These are phyloP conservation scores for Gentiana dahurica DNA, from an alignment of 257 asterid genomes.

Conservation along the genomic window DNA sequence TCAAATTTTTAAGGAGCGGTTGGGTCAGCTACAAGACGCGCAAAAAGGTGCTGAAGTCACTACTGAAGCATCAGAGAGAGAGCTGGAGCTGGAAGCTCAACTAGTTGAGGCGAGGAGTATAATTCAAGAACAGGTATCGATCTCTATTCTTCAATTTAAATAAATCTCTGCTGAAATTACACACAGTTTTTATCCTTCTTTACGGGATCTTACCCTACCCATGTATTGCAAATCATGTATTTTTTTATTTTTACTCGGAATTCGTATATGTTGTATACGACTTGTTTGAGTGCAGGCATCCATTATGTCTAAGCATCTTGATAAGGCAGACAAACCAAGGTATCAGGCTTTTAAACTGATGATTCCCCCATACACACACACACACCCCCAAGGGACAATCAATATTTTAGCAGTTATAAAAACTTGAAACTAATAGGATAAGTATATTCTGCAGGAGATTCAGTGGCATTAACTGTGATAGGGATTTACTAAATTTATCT, in stretches of 20 bases:
- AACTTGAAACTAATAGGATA: neutral
- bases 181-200: neutral
- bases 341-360: constrained; percentile 13
- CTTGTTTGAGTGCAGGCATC: constrained; percentile 46
- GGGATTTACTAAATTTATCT: constrained; percentile 34
- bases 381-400: too few relatives aligned
- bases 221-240: neutral
- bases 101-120: constrained; percentile 98
- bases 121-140: constrained; percentile 89
- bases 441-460: constrained; percentile 44
- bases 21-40: constrained; percentile 92
- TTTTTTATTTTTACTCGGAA: neutral
- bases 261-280: neutral
- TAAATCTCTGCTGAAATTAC: too few relatives aligned
- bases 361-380: neutral
- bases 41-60: constrained; percentile 70
- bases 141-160: neutral
- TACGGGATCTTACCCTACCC: too few relatives aligned
- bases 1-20: constrained; percentile 53
- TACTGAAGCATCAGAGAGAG: constrained; percentile 92
- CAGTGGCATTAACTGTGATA: constrained; percentile 45
- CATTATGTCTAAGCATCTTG: constrained; percentile 61
- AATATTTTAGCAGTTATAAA: neutral
- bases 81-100: constrained; percentile 98
- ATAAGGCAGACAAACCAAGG: constrained; percentile 60